These are phyloP conservation scores for Trichoderma reesei DNA, from an alignment of 495 filamentous ascomycete species.

Conservation along the genomic window DNA sequence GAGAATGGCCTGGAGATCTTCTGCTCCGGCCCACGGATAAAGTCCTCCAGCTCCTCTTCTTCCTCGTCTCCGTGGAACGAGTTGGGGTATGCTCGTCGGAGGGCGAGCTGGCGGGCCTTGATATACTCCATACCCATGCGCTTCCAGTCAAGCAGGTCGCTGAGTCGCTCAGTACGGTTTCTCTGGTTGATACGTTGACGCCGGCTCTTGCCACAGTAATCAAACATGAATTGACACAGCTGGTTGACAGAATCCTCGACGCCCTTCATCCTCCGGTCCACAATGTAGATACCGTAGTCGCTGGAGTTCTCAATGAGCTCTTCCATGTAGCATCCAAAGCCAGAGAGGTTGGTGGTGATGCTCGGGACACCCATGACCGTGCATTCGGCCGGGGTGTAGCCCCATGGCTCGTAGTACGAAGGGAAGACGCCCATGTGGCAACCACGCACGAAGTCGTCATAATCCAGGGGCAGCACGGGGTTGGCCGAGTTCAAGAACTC, in stretches of 20 bases:
- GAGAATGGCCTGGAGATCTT: conserved; percentile 93
- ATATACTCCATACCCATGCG: conserved; percentile 98
- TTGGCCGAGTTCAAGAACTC: conserved; percentile 95
- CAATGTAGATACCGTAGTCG: conserved; percentile 98
- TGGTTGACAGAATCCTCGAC: conserved; percentile 97
- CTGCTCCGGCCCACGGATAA: conserved; percentile 79
- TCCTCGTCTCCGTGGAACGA: conserved; percentile 72
- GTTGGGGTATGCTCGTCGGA: conserved; percentile 82
- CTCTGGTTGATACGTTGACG: conserved; percentile 97
- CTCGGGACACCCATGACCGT: conserved; percentile 98
- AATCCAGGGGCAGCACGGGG: conserved; percentile 89
- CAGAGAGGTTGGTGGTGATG: conserved; percentile 96
- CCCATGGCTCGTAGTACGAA: conserved; percentile 99
- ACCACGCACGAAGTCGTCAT: conserved; percentile 96
- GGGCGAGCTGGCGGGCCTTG: conserved; percentile 87
- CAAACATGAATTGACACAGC: conserved; percentile 83
- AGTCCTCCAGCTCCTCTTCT: conserved; percentile 46
- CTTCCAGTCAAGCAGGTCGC: conserved; percentile 96
- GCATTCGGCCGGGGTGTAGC: conserved; percentile 96
- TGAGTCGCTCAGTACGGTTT: conserved; percentile 92
- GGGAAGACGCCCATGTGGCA: conserved; percentile 92
- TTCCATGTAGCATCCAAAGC: conserved; percentile 99
- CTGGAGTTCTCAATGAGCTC: conserved; percentile 95
- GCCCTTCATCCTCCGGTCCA: conserved; percentile 90
- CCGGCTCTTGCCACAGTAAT: conserved; percentile 88